Percentiles rank a stretch among this genome's conserved stretches.
phyloP scores from a whole-genome alignment of 306 rosid genomes.

The Nissolia schottii region DNA sequence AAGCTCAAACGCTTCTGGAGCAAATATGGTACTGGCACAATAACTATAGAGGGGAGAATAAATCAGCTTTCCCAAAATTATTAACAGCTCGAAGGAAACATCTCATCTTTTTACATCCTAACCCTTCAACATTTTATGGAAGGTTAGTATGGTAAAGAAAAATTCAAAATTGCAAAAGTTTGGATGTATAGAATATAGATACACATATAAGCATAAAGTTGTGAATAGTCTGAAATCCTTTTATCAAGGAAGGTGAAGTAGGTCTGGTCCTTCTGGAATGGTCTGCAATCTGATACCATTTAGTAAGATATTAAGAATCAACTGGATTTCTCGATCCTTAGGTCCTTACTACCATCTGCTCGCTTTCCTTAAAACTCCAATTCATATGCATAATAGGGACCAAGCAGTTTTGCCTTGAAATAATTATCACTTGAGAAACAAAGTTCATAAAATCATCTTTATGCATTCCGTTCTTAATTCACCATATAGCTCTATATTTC shows the following conservation, averaged over 20 bases:
- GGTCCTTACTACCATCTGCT: not conserved
- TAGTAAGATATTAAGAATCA: not conserved
- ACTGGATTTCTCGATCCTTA: not conserved
- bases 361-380: not conserved
- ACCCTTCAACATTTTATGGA: no score
- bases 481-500: not conserved
- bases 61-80: not conserved
- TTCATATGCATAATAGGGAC: not conserved
- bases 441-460: not conserved
- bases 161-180: not conserved
- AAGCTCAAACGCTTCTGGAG: not conserved
- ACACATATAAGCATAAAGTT: not conserved
- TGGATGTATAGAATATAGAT: not conserved
- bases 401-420: not conserved
- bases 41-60: not conserved
- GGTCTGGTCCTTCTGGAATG: not conserved
- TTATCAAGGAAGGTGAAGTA: not conserved
- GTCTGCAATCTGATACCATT: not conserved
- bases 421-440: not conserved
- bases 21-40: not conserved
- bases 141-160: not conserved
- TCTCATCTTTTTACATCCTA: not conserved
- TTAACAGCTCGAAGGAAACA: not conserved
- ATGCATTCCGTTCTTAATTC: conserved; percentile 12
- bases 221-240: not conserved